These are phyloP conservation scores for Auricularia heimuer DNA, from an alignment of 768 basidiomycete species.

Conservation along the genomic window DNA sequence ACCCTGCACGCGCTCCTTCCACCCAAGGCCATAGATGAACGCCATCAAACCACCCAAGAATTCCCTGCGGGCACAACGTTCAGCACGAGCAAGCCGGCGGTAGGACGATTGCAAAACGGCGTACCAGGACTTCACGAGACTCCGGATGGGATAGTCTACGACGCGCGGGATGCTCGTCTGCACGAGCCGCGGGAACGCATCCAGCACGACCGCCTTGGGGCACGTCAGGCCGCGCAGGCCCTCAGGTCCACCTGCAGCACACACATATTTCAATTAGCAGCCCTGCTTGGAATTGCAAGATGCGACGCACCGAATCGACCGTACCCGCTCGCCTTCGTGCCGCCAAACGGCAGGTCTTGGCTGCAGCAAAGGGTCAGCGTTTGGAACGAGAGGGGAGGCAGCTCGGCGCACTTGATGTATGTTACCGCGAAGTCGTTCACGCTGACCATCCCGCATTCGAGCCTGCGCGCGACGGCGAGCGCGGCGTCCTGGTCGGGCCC, in stretches of 20 bases:
- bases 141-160: conserved; percentile 78
- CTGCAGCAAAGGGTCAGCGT: conserved; percentile 20
- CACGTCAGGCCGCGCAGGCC: conserved; percentile 83
- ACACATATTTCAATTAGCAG: conserved; percentile 6
- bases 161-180: conserved; percentile 80
- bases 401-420: conserved; percentile 46
- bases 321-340: conserved; percentile 83
- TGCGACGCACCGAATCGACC: conserved; percentile 73
- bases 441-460: conserved; percentile 96
- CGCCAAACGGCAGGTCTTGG: conserved; percentile 94
- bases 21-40: conserved; percentile 40
- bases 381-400: conserved; percentile 4
- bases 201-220: conserved; percentile 76
- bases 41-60: conserved; percentile 40
- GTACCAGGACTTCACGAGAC: conserved; percentile 64
- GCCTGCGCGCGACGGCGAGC: conserved; percentile 62
- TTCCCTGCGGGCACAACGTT: conserved; percentile 27
- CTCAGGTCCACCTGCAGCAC: conserved; percentile 70
- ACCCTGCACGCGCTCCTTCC: conserved; percentile 16
- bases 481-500: conserved; percentile 76
- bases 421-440: conserved; percentile 90
- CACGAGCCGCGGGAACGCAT: conserved; percentile 74
- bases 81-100: conserved; percentile 4
- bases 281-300: conserved; percentile 2
- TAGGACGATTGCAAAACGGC: conserved; percentile 17